A percentile compares a stretch with the other conserved stretches of the same genome.
Conservation (phyloP, 352 stramenopile species). For the Pythium plurisporium region DNA sequence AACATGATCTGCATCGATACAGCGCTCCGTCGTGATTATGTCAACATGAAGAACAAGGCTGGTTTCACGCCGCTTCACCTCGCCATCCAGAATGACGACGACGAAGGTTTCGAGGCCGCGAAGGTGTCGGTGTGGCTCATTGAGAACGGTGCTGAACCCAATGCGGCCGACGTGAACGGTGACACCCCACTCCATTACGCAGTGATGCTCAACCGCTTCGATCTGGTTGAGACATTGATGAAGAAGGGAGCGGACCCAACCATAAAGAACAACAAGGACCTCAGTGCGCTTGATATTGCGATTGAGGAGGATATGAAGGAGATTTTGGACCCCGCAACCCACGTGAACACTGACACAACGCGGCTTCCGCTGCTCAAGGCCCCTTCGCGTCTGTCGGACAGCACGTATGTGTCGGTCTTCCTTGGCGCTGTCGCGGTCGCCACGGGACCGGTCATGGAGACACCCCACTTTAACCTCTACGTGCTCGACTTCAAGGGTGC, state of each 20-base stretch:
- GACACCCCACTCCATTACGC: conserved; percentile 87
- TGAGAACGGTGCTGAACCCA: conserved; percentile 78
- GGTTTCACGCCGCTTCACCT: conserved; percentile 79
- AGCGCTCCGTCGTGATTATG: conserved; percentile 68
- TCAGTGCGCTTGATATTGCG: conserved; percentile 65
- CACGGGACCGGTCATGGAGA: conserved; percentile 83
- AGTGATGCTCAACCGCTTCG: conserved; percentile 71
- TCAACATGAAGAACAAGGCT: conserved; percentile 86
- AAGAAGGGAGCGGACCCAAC: conserved; percentile 75
- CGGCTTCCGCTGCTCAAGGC: conserved; percentile 41
- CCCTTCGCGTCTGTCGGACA: conserved; percentile 56
- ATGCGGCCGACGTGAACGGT: conserved; percentile 72
- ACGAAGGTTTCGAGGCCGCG: conserved; percentile 85
- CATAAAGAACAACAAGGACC: conserved; percentile 66
- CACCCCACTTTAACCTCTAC: conserved; percentile 85
- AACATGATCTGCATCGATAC: conserved; percentile 91
- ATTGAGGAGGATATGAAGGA: conserved; percentile 76
- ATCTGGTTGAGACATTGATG: conserved; percentile 84
- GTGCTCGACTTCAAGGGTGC: conserved; percentile 70
- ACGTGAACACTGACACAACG: conserved; percentile 34
- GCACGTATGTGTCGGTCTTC: conserved; percentile 86
- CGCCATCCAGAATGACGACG: conserved; percentile 82
- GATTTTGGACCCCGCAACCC: conserved; percentile 56
- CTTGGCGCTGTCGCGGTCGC: conserved; percentile 74
- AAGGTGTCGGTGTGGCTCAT: conserved; percentile 87